Base-by-base conservation (phyloP, 2,329 filamentous ascomycete species). In the Aschersonia sp. region DNA sequence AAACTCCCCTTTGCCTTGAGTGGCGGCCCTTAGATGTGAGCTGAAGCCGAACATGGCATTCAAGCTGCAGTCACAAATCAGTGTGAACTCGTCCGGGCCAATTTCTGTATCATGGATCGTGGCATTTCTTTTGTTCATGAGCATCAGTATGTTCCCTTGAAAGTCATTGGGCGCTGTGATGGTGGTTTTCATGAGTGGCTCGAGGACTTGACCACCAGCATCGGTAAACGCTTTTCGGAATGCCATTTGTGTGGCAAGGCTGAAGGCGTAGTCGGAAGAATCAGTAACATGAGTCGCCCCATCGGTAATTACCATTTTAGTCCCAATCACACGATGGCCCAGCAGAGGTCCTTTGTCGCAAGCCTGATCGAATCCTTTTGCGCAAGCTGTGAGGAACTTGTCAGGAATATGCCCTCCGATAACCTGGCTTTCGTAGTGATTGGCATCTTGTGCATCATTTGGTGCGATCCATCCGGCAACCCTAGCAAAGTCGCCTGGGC, bases 21-120 rank as follows among this genome's bases (percentile, higher is more conserved):
- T 97, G 29, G 89, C 86, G 11, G 92, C 92, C 57, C 92, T 79
- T 55, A 98, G 69, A 67, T 95, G 86, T 42, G 83, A 86, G 59
- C 83, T 89, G 70, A 98, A 97, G 53, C 92, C 92, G 64, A 98
- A 98, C 92, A 98, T 98, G 63, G 83, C 80, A 65, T 97, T 95
- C 63, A 98, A 68, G 63, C 83, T 89, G 71, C 88, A 95, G 68
- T 97, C 92, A 30, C 88, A 89, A 48, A 83, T 79, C 50, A 97
- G 76, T 5, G 87, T 94, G 60, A 98, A 97, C 60, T 98, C 92
- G 60, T 98, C 92, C 12, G 81, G 74, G 35, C 89, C 89, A 56
- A 92, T 88, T 61, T 98, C 92, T 5, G 89, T 96, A 60, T 98
- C 92, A 62, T 88, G 85, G 59, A 98, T 97, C 46, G 87, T 85